Percentiles rank a stretch among this genome's conserved stretches.
phyloP scores from a whole-genome alignment of 1,284 basidiomycete species.

The Rhodotorula glutinis region DNA sequence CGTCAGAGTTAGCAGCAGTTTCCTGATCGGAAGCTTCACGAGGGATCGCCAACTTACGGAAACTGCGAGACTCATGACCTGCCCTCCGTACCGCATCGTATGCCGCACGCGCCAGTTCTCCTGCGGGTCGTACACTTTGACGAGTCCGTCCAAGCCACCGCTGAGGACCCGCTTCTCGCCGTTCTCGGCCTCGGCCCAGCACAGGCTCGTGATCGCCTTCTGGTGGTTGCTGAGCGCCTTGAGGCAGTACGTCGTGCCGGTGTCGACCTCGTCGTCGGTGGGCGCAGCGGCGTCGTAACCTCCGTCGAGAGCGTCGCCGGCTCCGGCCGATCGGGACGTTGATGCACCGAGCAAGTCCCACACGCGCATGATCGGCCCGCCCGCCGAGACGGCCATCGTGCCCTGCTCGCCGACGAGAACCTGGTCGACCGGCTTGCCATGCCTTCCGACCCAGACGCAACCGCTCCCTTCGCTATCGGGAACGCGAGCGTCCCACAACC shows the following conservation, averaged over 20 bases:
- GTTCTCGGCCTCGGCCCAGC: slow-evolving; percentile 48
- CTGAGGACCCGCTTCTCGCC: slow-evolving; percentile 74
- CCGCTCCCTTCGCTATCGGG: slow-evolving; percentile 29
- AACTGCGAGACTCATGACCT: slow-evolving; percentile 82
- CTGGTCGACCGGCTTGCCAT: slow-evolving; percentile 75
- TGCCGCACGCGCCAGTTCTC: slow-evolving; percentile 92
- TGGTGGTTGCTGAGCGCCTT: slow-evolving; percentile 93
- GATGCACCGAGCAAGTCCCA: slow-evolving; percentile 93
- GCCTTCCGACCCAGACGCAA: slow-evolving; percentile 41
- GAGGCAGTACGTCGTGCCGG: slow-evolving; percentile 56
- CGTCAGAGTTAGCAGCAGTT: neutral
- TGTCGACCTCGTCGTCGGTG: slow-evolving; percentile 28
- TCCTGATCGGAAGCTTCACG: slow-evolving; percentile 1
- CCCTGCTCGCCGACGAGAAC: slow-evolving; percentile 90
- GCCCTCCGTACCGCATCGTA: slow-evolving; percentile 97
- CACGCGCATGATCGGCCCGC: slow-evolving; percentile 87
- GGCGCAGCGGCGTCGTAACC: neutral
- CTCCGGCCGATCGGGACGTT: slow-evolving; percentile 45
- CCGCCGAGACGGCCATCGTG: slow-evolving; percentile 77
- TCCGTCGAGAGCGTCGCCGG: neutral
- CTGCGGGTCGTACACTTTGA: slow-evolving; percentile 92
- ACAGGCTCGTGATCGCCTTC: slow-evolving; percentile 87
- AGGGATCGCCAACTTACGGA: slow-evolving; percentile 60
- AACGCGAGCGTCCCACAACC: slow-evolving; percentile 77
- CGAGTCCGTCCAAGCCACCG: slow-evolving; percentile 91